Conservation (phyloP, 2,329 filamentous ascomycete genomes). For the Pyricularia sp. region DNA sequence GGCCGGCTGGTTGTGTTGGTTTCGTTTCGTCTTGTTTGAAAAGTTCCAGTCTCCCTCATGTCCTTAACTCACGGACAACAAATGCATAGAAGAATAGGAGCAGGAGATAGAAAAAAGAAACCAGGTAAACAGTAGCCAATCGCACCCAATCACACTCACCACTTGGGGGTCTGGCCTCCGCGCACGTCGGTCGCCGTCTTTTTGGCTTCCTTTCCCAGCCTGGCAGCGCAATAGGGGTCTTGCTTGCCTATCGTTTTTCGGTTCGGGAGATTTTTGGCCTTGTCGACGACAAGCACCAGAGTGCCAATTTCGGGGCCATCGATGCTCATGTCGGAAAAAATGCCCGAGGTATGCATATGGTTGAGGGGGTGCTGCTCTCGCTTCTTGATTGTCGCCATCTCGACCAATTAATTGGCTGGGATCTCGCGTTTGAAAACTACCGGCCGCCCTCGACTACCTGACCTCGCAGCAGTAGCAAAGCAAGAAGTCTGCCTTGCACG, state of each 20-base stretch:
- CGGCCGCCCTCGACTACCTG: background rate
- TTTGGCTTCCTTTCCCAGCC: constrained; percentile 91
- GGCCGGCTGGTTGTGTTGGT: too few species aligned
- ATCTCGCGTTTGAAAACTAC: background rate
- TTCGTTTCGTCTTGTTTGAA: background rate
- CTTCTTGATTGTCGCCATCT: constrained; percentile 41
- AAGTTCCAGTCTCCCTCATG: background rate
- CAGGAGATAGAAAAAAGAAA: too few species aligned
- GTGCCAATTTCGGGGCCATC: constrained; percentile 92
- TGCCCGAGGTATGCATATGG: constrained; percentile 72
- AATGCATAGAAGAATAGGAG: too few species aligned
- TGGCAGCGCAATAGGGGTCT: constrained; percentile 89
- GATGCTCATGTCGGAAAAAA: constrained; percentile 85
- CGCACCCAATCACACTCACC: constrained; percentile 42
- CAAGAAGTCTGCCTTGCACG: background rate
- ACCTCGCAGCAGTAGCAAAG: background rate
- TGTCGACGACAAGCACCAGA: constrained; percentile 79
- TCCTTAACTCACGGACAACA: too few species aligned
- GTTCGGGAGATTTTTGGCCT: constrained; percentile 94
- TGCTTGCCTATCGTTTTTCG: constrained; percentile 96
- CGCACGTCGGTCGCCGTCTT: constrained; percentile 91
- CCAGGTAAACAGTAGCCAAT: too few species aligned
- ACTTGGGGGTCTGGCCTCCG: constrained; percentile 89
- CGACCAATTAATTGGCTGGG: background rate
- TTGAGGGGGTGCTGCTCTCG: constrained; percentile 33